Evolutionary conservation across 2,329 filamentous ascomycete genomes (phyloP), one percentile per base, ranked within the genome.

Genomic region (Ilyonectria robusta): DNA sequence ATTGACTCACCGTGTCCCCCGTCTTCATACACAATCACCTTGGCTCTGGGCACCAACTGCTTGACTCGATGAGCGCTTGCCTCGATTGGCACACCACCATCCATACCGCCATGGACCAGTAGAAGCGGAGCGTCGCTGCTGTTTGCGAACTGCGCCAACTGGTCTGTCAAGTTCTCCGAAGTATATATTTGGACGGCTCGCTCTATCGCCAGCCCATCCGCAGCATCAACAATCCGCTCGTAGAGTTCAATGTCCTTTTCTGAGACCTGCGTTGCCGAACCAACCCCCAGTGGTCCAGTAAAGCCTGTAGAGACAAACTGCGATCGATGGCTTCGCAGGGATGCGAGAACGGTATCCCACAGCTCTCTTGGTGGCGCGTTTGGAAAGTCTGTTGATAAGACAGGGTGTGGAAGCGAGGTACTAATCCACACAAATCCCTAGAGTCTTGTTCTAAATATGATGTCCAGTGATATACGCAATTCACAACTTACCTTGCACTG

Each of bases 1-100:
- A 44, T 21, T 19, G 19, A 57, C 54, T 17, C 17, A 21, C 54
- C 40, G 37, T 57, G 54, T 29, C 21, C 51, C n/a, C 33, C 51
- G 33, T 37, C 33, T 5, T 23, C 51, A n/a, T 54, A 54, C 4
- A 21, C 8, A 21, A 40, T 4, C 4, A 55, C 4, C 8, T 26
- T 10, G n/a, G 29, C 17, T 37, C 33, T 26, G 13, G 33, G 33
- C 26, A 47, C 8, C 11, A 55, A 8, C 51, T 55, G n/a, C 10
- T 17, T 37, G 11, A 55, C 33, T 23, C 51, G 21, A 13, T 26
- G 4, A 21, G 33, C 51, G 21, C 51, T 42, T 23, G 33, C 31
- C 33, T 55, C 51, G 6, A 19, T 6, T 15, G n/a, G 33, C n/a
- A 55, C 21, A 9, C 31, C 31, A 13, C 31, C n/a, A 23, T 54